Conservation (phyloP, 805 yeast species). For the Pichia occidentalis region DNA sequence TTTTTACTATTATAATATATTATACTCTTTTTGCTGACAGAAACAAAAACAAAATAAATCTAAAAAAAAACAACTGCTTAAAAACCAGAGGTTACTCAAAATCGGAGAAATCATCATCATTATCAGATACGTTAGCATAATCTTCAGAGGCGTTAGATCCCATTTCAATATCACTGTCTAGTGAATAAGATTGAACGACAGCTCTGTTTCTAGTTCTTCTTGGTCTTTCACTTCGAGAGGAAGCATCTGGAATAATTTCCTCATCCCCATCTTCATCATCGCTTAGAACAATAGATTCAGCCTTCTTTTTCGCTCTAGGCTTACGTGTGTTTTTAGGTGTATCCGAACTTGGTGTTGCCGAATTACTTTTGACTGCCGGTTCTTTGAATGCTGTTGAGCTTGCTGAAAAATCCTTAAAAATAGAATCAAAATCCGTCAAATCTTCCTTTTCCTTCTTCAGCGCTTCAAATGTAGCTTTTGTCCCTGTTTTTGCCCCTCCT, state of each 20-base stretch:
- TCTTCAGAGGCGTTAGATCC: constrained; percentile 12
- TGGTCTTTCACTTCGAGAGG: constrained; percentile 5
- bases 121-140: constrained; percentile 6
- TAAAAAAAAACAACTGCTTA: no score
- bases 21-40: no score
- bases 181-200: constrained; percentile 12
- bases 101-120: constrained; percentile 19
- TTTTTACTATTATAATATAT: no score
- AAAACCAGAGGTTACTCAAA: no score
- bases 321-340: constrained; percentile 4
- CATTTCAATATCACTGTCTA: constrained; percentile 14
- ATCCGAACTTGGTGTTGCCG: constrained; percentile 9
- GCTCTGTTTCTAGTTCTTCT: constrained; percentile 10
- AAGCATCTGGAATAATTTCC: constrained; percentile 3
- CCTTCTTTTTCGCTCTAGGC: constrained; percentile 9
- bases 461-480: constrained; percentile 17
- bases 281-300: not conserved
- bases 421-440: constrained; percentile 12
- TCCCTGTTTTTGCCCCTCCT: constrained; percentile 7
- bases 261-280: constrained; percentile 11
- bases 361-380: constrained; percentile 4
- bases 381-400: constrained; percentile 8
- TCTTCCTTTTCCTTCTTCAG: constrained; percentile 14
- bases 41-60: no score
- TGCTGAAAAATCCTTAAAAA: constrained; percentile 7